phyloP scores from a whole-genome alignment of 1,139 yeast genomes.

The Debaryomycetaceae sp. region DNA sequence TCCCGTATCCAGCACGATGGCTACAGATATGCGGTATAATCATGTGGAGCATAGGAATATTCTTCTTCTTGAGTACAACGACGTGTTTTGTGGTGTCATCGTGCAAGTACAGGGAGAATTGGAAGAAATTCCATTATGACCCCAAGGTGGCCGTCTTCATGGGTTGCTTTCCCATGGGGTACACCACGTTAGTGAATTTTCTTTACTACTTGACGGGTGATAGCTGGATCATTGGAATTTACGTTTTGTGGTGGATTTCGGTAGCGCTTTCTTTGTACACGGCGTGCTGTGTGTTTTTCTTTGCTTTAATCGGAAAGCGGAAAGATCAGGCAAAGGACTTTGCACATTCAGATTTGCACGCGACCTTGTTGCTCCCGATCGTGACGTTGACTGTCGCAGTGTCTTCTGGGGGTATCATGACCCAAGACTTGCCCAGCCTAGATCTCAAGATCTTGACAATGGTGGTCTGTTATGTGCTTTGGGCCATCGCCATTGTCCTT shows the following conservation, averaged over 20 bases:
- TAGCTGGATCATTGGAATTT: constrained; percentile 40
- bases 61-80: constrained; percentile 42
- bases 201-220: constrained; percentile 31
- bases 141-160: constrained; percentile 54
- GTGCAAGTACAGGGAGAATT: constrained; percentile 22
- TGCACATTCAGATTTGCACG: constrained; percentile 27
- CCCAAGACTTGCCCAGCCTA: constrained; percentile 35
- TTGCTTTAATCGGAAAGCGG: constrained; percentile 34
- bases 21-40: constrained; percentile 53
- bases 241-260: constrained; percentile 69
- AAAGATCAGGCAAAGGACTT: constrained; percentile 16
- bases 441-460: constrained; percentile 50
- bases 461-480: constrained; percentile 52
- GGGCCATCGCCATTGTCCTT: constrained; percentile 65
- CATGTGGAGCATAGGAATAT: constrained; percentile 50
- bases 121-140: constrained; percentile 37
- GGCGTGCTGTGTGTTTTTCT: constrained; percentile 54
- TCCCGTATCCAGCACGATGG: constrained; percentile 67
- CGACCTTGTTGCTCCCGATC: constrained; percentile 60
- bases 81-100: constrained; percentile 36
- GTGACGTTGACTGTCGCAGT: constrained; percentile 76
- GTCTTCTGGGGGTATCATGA: constrained; percentile 59
- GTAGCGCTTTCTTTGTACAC: constrained; percentile 49
- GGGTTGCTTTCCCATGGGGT: constrained; percentile 82
- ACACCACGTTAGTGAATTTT: constrained; percentile 59